A percentile compares a stretch with the other conserved stretches of the same genome.
phyloP scores from a whole-genome alignment of 2,329 filamentous ascomycete genomes.

The Aurifilum marmelostoma region DNA sequence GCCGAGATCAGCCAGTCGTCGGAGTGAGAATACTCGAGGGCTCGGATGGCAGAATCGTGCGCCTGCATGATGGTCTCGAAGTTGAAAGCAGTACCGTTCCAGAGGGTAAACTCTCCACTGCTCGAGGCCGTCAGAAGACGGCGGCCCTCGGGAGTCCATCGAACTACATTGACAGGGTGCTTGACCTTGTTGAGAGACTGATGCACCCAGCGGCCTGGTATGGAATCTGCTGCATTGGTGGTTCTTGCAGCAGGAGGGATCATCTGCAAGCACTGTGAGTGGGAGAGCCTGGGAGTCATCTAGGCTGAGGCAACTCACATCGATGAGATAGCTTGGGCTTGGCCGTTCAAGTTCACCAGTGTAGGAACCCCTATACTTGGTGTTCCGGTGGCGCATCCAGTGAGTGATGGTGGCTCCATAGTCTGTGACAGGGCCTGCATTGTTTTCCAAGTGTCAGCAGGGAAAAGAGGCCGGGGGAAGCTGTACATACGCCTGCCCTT shows the following conservation, averaged over 20 bases:
- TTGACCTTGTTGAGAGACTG: constrained; percentile 99
- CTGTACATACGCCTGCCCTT: constrained; percentile 54
- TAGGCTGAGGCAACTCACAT: constrained; percentile 61
- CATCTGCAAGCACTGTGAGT: constrained; percentile 60
- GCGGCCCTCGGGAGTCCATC: constrained; percentile 96
- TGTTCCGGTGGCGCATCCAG: constrained; percentile 84
- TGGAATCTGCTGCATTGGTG: constrained; percentile 77
- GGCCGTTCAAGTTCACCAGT: constrained; percentile 80
- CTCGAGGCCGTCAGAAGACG: constrained; percentile 90
- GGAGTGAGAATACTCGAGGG: constrained; percentile 86
- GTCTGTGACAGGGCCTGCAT: constrained; percentile 82
- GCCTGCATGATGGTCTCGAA: constrained; percentile 99
- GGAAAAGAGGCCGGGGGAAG: no score
- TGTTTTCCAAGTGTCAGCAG: constrained; percentile 6
- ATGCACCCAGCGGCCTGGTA: constrained; percentile 93
- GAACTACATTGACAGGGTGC: constrained; percentile 93
- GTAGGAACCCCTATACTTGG: constrained; percentile 72
- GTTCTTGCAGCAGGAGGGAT: constrained; percentile 79
- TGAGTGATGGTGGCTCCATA: constrained; percentile 89
- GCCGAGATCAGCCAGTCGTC: constrained; percentile 97
- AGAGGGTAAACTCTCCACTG: constrained; percentile 96
- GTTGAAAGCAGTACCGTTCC: constrained; percentile 99
- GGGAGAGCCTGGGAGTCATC: background rate
- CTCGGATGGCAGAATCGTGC: constrained; percentile 84
- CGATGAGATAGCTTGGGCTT: constrained; percentile 85